A percentile compares a stretch with the other conserved stretches of the same genome.
phyloP scores from a whole-genome alignment of 2,329 filamentous ascomycete species.

The Metarhizium anisopliae region DNA sequence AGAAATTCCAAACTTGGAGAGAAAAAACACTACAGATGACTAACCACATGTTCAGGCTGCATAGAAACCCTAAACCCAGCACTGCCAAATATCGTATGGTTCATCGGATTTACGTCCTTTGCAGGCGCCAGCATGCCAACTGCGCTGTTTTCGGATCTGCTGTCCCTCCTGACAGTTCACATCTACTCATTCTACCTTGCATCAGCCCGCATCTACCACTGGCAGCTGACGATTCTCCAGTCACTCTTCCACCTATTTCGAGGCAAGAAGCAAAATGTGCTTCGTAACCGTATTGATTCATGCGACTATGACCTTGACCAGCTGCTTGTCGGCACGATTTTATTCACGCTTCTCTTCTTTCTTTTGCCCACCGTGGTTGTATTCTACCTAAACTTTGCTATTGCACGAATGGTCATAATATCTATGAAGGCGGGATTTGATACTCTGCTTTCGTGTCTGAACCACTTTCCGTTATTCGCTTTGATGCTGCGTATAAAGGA shows the following conservation, averaged over 20 bases:
- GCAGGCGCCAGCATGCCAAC: slow-evolving; percentile 96
- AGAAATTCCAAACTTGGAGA: not conserved
- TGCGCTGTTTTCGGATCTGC: slow-evolving; percentile 85
- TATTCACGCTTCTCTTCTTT: slow-evolving; percentile 94
- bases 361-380: slow-evolving; percentile 89
- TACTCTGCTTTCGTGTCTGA: slow-evolving; percentile 84
- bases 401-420: slow-evolving; percentile 91
- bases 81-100: slow-evolving; percentile 79
- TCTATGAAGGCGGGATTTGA: slow-evolving; percentile 85
- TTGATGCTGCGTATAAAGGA: slow-evolving; percentile 95
- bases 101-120: slow-evolving; percentile 91
- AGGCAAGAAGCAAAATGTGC: slow-evolving; percentile 94
- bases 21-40: not conserved
- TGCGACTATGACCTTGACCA: slow-evolving; percentile 99
- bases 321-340: slow-evolving; percentile 86
- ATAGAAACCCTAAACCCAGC: slow-evolving; percentile 69
- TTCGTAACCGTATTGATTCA: slow-evolving; percentile 94
- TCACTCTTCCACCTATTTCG: slow-evolving; percentile 98
- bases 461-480: slow-evolving; percentile 96
- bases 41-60: slow-evolving; percentile 45
- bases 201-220: slow-evolving; percentile 93
- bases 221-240: slow-evolving; percentile 93
- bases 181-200: slow-evolving; percentile 98
- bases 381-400: slow-evolving; percentile 94
- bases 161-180: slow-evolving; percentile 86